Evolutionary conservation across 352 stramenopile genomes (phyloP).

Genomic region (Globisporangium cylindrosporum): DNA sequence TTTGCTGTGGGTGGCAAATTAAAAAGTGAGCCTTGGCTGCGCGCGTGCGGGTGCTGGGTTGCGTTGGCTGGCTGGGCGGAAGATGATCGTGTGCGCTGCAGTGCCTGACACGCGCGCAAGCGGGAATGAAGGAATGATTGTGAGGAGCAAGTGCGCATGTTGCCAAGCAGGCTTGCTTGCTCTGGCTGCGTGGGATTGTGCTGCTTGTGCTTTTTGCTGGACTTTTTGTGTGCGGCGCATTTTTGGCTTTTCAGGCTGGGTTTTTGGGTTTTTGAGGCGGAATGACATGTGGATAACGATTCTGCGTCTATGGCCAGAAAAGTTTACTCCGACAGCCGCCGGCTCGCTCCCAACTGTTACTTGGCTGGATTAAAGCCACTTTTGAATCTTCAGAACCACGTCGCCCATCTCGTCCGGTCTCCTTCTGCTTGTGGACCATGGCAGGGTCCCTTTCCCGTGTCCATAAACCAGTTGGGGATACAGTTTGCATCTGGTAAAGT

Average conservation of each 20-base stretch:
- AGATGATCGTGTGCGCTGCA: not conserved
- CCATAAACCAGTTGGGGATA: not conserved
- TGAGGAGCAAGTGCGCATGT: not conserved
- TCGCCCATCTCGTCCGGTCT: not conserved
- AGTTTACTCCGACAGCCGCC: not conserved
- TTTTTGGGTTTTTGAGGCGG: not conserved
- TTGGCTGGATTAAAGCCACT: not conserved
- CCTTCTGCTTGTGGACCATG: not conserved
- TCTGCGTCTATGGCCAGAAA: not conserved
- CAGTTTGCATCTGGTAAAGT: not conserved
- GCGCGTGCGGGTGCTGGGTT: not conserved
- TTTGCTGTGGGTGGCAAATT: not conserved
- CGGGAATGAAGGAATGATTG: not conserved
- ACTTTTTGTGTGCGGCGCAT: not conserved
- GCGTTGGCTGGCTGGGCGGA: not conserved
- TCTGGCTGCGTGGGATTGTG: not conserved
- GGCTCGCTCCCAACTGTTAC: not conserved
- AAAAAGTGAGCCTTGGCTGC: conserved; percentile 9
- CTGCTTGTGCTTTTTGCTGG: not conserved
- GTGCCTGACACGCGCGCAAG: not conserved
- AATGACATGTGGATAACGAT: not conserved
- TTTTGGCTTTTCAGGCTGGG: not conserved
- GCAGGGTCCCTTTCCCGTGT: not conserved
- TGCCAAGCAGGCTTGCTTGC: not conserved
- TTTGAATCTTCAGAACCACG: not conserved